Evolutionary conservation across 768 basidiomycete genomes (phyloP).

Genomic region (Dictyophora rubrovolvata): DNA sequence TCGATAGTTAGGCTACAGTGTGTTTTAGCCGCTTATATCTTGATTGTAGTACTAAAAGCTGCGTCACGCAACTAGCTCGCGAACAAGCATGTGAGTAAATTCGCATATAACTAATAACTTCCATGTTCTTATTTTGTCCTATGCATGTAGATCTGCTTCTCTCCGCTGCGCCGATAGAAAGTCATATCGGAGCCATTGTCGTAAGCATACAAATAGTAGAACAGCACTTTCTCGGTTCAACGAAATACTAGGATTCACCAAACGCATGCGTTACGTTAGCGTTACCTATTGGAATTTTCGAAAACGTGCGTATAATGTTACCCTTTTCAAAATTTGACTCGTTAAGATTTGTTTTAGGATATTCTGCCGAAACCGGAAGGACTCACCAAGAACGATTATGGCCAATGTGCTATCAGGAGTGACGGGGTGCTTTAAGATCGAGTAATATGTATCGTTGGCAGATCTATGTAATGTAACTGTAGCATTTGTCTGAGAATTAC

Average conservation of each 20-base stretch:
- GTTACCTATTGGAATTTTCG: conserved; percentile 70
- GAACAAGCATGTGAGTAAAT: conserved; percentile 57
- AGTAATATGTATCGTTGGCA: too few relatives aligned
- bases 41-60: neutral
- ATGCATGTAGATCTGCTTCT: conserved; percentile 45
- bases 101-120: neutral
- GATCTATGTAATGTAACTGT: too few relatives aligned
- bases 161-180: conserved; percentile 60
- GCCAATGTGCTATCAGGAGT: conserved; percentile 57
- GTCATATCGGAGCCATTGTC: conserved; percentile 60
- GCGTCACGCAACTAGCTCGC: conserved; percentile 35
- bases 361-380: conserved; percentile 59
- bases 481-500: too few relatives aligned
- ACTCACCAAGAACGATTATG: conserved; percentile 45
- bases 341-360: conserved; percentile 31
- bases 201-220: conserved; percentile 27
- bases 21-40: conserved; percentile 17
- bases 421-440: conserved; percentile 39
- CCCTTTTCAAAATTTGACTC: neutral
- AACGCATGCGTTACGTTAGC: conserved; percentile 71
- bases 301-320: conserved; percentile 36
- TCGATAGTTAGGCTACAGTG: conserved; percentile 61
- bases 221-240: neutral
- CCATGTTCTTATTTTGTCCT: neutral
- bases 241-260: conserved; percentile 46